Conservation (phyloP, 441 rosid genomes). For the Metrosideros polymorpha region DNA sequence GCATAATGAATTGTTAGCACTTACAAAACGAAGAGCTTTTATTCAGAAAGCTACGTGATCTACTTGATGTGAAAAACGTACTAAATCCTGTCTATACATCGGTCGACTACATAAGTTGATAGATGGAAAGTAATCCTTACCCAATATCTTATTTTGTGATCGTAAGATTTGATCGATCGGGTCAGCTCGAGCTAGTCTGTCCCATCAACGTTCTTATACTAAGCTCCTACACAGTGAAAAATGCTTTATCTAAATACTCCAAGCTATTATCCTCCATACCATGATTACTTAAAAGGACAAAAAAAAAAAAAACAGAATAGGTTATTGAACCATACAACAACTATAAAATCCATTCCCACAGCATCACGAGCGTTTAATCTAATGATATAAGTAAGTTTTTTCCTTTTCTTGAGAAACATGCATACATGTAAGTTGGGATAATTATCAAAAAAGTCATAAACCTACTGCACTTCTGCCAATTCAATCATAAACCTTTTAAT, state of each 20-base stretch:
- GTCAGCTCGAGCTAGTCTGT: not conserved
- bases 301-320: no score
- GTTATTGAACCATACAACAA: not conserved
- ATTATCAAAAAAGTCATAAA: no score
- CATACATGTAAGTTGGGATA: no score
- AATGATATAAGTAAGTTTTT: no score
- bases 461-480: no score
- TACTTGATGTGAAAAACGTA: not conserved
- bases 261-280: not conserved
- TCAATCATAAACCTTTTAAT: no score
- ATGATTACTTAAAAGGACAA: no score
- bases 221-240: not conserved
- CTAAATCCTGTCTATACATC: not conserved
- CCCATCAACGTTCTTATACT: not conserved
- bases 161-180: not conserved
- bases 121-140: not conserved
- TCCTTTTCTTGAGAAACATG: no score
- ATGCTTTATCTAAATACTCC: not conserved
- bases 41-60: not conserved
- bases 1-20: not conserved
- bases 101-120: accelerated
- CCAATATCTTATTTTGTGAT: not conserved
- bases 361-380: no score
- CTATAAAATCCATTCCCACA: no score
- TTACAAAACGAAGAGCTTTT: not conserved